phyloP scores from a whole-genome alignment of 768 basidiomycete species.

The Naganishia kalamii region DNA sequence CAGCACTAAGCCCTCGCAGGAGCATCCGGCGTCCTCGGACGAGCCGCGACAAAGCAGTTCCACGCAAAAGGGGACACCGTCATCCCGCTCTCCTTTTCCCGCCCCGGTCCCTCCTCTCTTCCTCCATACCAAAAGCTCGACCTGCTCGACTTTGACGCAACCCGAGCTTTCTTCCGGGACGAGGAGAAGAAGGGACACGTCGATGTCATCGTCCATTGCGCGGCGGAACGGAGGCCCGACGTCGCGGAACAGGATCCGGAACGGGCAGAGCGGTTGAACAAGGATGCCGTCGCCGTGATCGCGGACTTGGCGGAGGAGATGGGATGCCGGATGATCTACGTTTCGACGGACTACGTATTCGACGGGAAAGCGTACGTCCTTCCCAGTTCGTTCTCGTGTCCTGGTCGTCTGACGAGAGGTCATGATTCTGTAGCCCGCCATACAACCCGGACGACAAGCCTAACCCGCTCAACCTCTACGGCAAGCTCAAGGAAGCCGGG shows the following conservation, averaged over 20 bases:
- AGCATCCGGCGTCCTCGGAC: conserved; percentile 84
- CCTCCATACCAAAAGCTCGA: conserved; percentile 56
- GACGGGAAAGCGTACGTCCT: conserved; percentile 61
- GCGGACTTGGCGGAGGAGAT: conserved; percentile 60
- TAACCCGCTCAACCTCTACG: conserved; percentile 85
- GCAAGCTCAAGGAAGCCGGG: conserved; percentile 75
- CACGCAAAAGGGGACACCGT: conserved; percentile 49
- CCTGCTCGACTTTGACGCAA: conserved; percentile 57
- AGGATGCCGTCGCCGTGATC: conserved; percentile 50
- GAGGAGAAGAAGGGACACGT: conserved; percentile 66
- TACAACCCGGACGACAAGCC: conserved; percentile 68
- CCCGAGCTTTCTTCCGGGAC: conserved; percentile 55
- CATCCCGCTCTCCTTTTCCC: conserved; percentile 67
- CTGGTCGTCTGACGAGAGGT: neutral
- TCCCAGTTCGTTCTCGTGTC: neutral
- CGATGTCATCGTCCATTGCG: conserved; percentile 77
- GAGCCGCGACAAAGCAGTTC: conserved; percentile 68
- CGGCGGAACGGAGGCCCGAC: conserved; percentile 87
- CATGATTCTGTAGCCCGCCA: conserved; percentile 53
- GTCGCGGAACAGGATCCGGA: conserved; percentile 81
- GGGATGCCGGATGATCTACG: conserved; percentile 72
- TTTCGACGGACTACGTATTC: conserved; percentile 98
- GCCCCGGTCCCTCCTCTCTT: conserved; percentile 61
- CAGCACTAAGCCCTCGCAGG: conserved; percentile 51
- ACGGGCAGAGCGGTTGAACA: conserved; percentile 33